Percentiles rank a stretch among this genome's conserved stretches.
These are phyloP conservation scores for Bauhinia variegata DNA, from an alignment of 306 rosid species.

Conservation along the genomic window DNA sequence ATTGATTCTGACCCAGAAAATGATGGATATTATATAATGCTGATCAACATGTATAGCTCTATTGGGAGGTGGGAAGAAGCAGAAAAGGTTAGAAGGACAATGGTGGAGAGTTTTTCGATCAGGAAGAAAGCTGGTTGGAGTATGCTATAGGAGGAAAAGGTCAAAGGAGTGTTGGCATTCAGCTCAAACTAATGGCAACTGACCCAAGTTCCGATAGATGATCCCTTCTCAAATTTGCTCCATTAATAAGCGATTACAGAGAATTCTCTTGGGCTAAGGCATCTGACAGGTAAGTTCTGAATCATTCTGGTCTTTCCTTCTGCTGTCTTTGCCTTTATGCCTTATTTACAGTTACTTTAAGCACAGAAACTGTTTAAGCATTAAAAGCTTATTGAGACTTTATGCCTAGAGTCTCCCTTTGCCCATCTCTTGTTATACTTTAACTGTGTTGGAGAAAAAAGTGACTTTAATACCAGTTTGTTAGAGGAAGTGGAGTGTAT, in stretches of 20 bases:
- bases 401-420: too few species aligned
- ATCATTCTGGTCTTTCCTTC: too few species aligned
- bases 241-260: background rate
- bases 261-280: conserved; percentile 23
- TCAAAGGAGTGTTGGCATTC: conserved; percentile 12
- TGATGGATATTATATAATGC: conserved; percentile 69
- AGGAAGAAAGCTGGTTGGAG: conserved; percentile 76
- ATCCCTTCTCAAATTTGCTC: conserved; percentile 9
- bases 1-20: conserved; percentile 72
- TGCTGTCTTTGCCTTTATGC: too few species aligned
- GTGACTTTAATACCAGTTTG: too few species aligned
- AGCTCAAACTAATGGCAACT: background rate
- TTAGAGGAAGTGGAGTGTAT: too few species aligned
- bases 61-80: conserved; percentile 85
- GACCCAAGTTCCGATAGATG: conserved; percentile 2
- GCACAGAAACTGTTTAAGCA: too few species aligned
- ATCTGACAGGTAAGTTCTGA: background rate
- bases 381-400: too few species aligned
- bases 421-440: too few species aligned
- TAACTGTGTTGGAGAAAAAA: too few species aligned
- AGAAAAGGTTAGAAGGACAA: conserved; percentile 57
- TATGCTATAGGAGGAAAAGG: conserved; percentile 29
- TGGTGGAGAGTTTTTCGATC: conserved; percentile 55
- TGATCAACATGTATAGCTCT: conserved; percentile 69
- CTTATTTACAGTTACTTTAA: too few species aligned